Evolutionary conservation across 2,329 filamentous ascomycete species (phyloP), one percentile per base, ranked within the genome.

Genomic region (Acarospora socialis): DNA sequence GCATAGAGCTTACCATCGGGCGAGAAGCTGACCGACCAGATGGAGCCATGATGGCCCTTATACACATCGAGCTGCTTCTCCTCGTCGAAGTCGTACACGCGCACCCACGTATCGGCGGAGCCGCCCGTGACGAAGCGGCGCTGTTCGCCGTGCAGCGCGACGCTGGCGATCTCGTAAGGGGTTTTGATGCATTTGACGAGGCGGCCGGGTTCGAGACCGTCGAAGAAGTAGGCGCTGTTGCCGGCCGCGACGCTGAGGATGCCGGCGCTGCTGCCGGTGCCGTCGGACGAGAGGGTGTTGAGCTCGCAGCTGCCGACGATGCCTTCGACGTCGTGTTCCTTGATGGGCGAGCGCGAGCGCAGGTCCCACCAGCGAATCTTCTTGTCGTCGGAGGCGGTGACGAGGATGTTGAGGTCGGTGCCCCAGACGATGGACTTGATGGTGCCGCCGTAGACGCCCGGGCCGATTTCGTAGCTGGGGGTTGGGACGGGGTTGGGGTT

Each of bases 381-480:
- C 52, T 90, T 92, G 52, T 94, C 87, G 42, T 82, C 77, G 1
- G 83, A 81, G 2, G 87, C 86, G 0, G 90, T 98, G 30, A 92
- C 80, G 35, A 98, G 65, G 41, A 87, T 74, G 47, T 90, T 92
- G 30, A 81, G 79, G 48, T 92, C 81, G 37, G 74, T 72, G 32
- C 83, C 82, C 90, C 90, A 98, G 39, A 92, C 81, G 39, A 98
- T 92, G 36, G 83, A 86, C 56, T 94, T 95, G 66, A 98, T 95
- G 19, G 81, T 81, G 28, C 80, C 81, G 10, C 70, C 76, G 53
- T 98, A 90, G 8, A 80, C 68, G 21, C 81, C 82, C 5, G 77
- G 68, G 13, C 84, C 90, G 44, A 98, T 87, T 53, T 95, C 90
- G 49, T 86, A 90, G 39, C 77, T 71, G 2, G 76, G 70, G 1